Evolutionary conservation across 192 early-diverging fungal genomes (phyloP).

Genomic region (Backusella macrospora): DNA sequence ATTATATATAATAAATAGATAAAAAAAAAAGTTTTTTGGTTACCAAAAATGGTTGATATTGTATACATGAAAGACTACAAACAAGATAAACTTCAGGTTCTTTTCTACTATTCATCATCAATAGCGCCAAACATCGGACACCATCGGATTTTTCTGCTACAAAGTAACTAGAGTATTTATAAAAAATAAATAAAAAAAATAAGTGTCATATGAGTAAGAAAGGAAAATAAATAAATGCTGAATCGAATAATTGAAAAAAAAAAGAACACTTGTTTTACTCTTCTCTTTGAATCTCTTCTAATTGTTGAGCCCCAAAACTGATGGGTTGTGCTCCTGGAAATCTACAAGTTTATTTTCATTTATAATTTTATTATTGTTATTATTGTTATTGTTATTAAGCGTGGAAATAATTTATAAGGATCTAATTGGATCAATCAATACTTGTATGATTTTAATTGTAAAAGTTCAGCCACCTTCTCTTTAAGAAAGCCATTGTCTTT

Average conservation of each 20-base stretch:
- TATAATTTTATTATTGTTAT: neutral
- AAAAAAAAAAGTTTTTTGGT: conserved; percentile 19
- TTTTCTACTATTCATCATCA: conserved; percentile 45
- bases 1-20: neutral
- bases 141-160: conserved; percentile 89
- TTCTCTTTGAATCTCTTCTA: conserved; percentile 57
- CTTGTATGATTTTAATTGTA: conserved; percentile 35
- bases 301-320: conserved; percentile 54
- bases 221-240: too few relatives aligned
- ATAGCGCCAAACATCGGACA: conserved; percentile 57
- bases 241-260: too few relatives aligned
- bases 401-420: neutral
- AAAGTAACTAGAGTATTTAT: conserved; percentile 74
- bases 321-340: conserved; percentile 70
- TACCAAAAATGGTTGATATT: neutral
- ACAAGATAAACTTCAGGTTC: conserved; percentile 60
- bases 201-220: neutral
- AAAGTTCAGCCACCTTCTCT: conserved; percentile 31
- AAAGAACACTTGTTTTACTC: conserved; percentile 45
- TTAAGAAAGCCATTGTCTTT: conserved; percentile 20
- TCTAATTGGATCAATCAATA: neutral
- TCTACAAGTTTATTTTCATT: conserved; percentile 21
- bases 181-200: too few relatives aligned
- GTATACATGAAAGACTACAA: conserved; percentile 2
- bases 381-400: neutral